Evolutionary conservation across 140 eudicot genomes (phyloP), one percentile per base, ranked within the genome.

Genomic region (Erigeron philadelphicus): DNA sequence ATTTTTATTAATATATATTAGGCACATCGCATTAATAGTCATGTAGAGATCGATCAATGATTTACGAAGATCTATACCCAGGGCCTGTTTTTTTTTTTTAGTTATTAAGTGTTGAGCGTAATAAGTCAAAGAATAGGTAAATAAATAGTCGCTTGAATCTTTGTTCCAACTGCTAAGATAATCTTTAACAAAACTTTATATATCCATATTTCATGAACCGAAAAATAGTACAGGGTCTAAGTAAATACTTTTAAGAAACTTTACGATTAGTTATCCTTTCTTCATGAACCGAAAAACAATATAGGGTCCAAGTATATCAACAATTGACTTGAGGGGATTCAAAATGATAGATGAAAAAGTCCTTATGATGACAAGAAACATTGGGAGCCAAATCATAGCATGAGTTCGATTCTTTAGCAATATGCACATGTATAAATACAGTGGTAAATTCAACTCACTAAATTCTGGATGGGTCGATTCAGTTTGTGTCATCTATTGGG

Each of bases 141-240:
- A n/a, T n/a, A n/a, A n/a, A 86, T 81, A 64, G 83, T 78, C 9
- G 76, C 70, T 73, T 86, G 86, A 70, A 86, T 84, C 77, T 86
- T 86, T 78, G 89, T 86, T 68, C 94, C 94, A 73, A 86, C 84
- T 62, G 85, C 81, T 79, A 86, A 74, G 31, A 81, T 79, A 59
- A 81, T 75, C 94, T 82, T 69, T 31, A 59, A 40, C 35, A 19
- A n/a, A n/a, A n/a, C n/a, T n/a, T n/a, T n/a, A n/a, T n/a, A n/a
- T 68, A 61, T 45, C 31, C 48, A 10, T 75, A 48, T 56, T 59
- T 45, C 58, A 31, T 16, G 17, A 47, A 45, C 40, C 59, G 43
- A 60, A n/a, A 11, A 5, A 46, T 65, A 41, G 66, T 6, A 42
- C 11, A 58, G 1, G 10, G 7, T 41, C 7, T 57, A 72, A 71